A percentile compares a stretch with the other conserved stretches of the same genome.
Conservation (phyloP, 345 rosid species). For the Salix exigua region DNA sequence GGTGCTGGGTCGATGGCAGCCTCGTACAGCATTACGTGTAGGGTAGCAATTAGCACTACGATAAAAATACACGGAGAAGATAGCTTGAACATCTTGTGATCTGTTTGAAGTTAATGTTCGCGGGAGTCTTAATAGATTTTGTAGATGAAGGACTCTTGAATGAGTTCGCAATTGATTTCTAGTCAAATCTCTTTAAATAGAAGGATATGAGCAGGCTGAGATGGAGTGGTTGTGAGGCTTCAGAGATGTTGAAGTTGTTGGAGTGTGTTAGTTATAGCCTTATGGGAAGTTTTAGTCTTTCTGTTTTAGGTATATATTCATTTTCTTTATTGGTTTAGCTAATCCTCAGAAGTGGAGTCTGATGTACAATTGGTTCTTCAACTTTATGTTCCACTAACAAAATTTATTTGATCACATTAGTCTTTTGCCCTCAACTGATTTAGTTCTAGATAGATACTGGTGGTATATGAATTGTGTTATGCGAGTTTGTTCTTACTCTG, state of each 20-base stretch:
- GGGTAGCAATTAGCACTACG: slow-evolving; percentile 22
- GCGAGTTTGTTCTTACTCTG: not conserved
- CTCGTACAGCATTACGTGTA: slow-evolving; percentile 17
- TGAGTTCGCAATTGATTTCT: slow-evolving; percentile 19
- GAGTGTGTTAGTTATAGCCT: slow-evolving; percentile 9
- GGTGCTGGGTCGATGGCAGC: slow-evolving; percentile 41
- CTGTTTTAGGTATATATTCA: slow-evolving; percentile 16
- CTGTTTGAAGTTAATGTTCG: not conserved
- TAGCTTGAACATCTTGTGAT: slow-evolving; percentile 42
- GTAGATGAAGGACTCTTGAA: slow-evolving; percentile 16
- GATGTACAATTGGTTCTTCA: not conserved
- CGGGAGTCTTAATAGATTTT: not conserved
- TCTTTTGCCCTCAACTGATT: not conserved
- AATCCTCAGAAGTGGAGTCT: not conserved
- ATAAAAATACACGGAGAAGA: slow-evolving; percentile 28
- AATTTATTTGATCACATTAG: not conserved
- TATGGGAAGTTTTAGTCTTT: slow-evolving; percentile 9
- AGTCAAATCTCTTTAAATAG: slow-evolving; percentile 39
- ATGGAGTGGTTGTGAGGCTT: slow-evolving; percentile 40
- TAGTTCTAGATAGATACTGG: not conserved
- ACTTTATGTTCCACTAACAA: not conserved
- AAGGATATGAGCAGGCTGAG: slow-evolving; percentile 1
- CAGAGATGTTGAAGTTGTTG: slow-evolving; percentile 44
- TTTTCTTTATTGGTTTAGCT: not conserved
- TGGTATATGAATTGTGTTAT: not conserved